Evolutionary conservation across 768 basidiomycete genomes (phyloP).

Genomic region (Phanerochaete sordida): DNA sequence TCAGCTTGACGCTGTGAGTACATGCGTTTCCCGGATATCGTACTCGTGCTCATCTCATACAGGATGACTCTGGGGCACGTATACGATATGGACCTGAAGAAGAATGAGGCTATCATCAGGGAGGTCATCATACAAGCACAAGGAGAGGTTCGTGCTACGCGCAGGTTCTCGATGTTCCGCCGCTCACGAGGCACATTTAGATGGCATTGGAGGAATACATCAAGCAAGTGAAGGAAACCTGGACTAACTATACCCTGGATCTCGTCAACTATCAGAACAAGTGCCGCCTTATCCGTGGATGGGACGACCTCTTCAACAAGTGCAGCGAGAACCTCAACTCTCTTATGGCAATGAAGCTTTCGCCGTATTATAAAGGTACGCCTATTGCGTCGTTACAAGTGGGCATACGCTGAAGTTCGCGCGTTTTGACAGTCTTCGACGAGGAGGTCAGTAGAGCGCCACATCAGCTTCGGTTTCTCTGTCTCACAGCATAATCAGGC

Average conservation of each 20-base stretch:
- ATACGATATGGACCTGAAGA: conserved; percentile 94
- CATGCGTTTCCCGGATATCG: background rate
- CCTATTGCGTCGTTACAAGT: background rate
- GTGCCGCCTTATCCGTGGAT: conserved; percentile 93
- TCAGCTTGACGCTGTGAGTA: conserved; percentile 70
- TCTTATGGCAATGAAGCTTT: conserved; percentile 93
- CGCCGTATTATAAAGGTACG: conserved; percentile 95
- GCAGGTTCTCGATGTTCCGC: background rate
- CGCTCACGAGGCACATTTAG: conserved; percentile 38
- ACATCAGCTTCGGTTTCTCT: background rate
- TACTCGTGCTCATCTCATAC: conserved; percentile 1
- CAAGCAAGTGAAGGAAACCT: conserved; percentile 93
- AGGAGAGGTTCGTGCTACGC: conserved; percentile 66
- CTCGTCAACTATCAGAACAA: conserved; percentile 99
- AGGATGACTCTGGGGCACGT: conserved; percentile 96
- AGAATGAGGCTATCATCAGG: conserved; percentile 86
- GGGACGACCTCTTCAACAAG: conserved; percentile 96
- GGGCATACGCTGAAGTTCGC: too few relatives aligned
- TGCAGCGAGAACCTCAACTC: conserved; percentile 98
- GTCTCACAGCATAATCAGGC: conserved; percentile 41
- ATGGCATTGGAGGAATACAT: conserved; percentile 96
- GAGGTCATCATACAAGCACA: conserved; percentile 97
- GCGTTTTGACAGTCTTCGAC: conserved; percentile 62
- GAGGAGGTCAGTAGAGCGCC: conserved; percentile 56
- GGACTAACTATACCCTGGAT: conserved; percentile 94